These are phyloP conservation scores for Nicotiana attenuata DNA, from an alignment of 257 asterid species.

Conservation along the genomic window DNA sequence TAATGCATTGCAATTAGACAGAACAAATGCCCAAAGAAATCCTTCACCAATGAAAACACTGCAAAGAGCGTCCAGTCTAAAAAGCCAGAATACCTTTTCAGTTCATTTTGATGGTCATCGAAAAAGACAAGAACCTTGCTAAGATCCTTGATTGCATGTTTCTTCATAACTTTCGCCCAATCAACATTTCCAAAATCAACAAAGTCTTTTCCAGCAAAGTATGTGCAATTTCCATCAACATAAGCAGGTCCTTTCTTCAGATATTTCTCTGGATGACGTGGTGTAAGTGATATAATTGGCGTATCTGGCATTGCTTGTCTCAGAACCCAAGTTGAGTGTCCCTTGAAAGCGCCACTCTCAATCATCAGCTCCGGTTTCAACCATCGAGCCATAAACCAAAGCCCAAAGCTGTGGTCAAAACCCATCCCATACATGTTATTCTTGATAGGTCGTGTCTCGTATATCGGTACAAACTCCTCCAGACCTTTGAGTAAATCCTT, in stretches of 20 bases:
- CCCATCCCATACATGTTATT: conserved; percentile 96
- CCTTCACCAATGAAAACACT: background rate
- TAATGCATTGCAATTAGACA: background rate
- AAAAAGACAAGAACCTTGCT: conserved; percentile 76
- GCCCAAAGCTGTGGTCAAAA: conserved; percentile 95
- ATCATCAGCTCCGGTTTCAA: conserved; percentile 82
- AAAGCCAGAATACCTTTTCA: conserved; percentile 56
- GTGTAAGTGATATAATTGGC: conserved; percentile 78
- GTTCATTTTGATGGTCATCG: conserved; percentile 95
- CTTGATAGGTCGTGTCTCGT: conserved; percentile 80
- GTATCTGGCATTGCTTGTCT: conserved; percentile 90
- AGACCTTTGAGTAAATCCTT: conserved; percentile 77
- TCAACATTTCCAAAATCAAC: conserved; percentile 95
- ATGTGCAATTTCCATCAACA: conserved; percentile 93
- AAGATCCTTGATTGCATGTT: conserved; percentile 66
- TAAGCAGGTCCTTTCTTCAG: conserved; percentile 94
- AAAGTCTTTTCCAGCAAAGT: conserved; percentile 88
- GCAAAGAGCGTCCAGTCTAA: background rate
- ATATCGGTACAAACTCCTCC: conserved; percentile 88
- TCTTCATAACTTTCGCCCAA: conserved; percentile 69
- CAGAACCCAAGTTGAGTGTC: conserved; percentile 96
- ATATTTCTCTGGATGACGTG: conserved; percentile 95
- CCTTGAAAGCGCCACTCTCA: conserved; percentile 97
- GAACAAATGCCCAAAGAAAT: background rate
- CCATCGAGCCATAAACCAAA: conserved; percentile 86